phyloP scores from a whole-genome alignment of 345 rosid species.

The Sapria himalayana region DNA sequence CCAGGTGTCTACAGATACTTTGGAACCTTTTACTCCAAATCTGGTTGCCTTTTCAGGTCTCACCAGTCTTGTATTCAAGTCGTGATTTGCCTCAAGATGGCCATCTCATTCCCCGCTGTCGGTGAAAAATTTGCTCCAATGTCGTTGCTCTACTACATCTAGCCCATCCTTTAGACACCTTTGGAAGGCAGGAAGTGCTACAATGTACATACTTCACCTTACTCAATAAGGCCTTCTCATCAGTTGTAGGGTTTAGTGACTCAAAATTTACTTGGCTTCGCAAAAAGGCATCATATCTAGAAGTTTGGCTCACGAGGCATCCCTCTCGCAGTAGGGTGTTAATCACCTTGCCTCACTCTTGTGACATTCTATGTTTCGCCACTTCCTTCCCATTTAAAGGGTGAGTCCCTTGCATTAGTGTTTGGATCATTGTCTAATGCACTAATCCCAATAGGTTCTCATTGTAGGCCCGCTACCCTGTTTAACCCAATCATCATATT shows the following conservation, averaged over 20 bases:
- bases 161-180: no score
- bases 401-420: constrained; percentile 3
- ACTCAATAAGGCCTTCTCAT: no score
- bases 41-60: constrained; percentile 9
- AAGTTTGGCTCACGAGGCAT: not conserved
- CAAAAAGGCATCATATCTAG: no score
- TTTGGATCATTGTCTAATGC: not conserved
- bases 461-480: not conserved
- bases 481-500: not conserved
- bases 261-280: no score
- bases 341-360: not conserved
- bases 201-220: no score
- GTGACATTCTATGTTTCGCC: constrained; percentile 1
- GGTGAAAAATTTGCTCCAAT: no score
- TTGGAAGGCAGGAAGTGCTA: constrained; percentile 7
- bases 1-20: not conserved
- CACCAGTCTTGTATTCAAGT: constrained; percentile 8
- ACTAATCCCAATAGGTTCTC: constrained; percentile 2
- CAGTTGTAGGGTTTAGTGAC: no score
- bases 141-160: constrained; percentile 32
- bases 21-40: constrained; percentile 11
- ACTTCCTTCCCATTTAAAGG: no score
- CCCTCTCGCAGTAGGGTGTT: not conserved
- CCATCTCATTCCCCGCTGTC: no score
- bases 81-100: no score